Percentiles rank a stretch among this genome's conserved stretches.
These are phyloP conservation scores for Sarocladiaceae sp. DNA, from an alignment of 2,329 filamentous ascomycete genomes.

Conservation along the genomic window DNA sequence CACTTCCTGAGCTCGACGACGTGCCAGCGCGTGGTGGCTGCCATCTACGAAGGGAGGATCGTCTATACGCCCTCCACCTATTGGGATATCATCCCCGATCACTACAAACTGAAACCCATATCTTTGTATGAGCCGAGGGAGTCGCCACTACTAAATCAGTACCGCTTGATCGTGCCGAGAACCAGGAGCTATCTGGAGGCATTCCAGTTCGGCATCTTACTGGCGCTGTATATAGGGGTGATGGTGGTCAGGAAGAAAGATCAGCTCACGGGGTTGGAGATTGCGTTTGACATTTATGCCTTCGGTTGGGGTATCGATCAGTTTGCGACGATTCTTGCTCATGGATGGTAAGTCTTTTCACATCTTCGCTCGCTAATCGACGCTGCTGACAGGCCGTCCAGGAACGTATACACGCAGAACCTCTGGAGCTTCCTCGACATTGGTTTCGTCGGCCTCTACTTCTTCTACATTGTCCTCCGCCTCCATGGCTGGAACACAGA, in stretches of 20 bases:
- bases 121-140: slow-evolving; percentile 72
- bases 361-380: neutral
- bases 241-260: slow-evolving; percentile 63
- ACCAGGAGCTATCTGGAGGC: slow-evolving; percentile 72
- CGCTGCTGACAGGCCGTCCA: slow-evolving; percentile 19
- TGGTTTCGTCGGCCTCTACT: slow-evolving; percentile 67
- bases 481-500: slow-evolving; percentile 54
- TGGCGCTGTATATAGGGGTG: slow-evolving; percentile 62
- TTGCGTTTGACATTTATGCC: slow-evolving; percentile 65
- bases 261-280: slow-evolving; percentile 50
- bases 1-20: slow-evolving; percentile 69
- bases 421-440: slow-evolving; percentile 85
- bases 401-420: slow-evolving; percentile 82
- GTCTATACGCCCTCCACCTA: slow-evolving; percentile 78
- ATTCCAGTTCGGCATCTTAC: slow-evolving; percentile 63
- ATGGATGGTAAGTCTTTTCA: slow-evolving; percentile 47
- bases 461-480: slow-evolving; percentile 61
- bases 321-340: slow-evolving; percentile 68
- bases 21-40: slow-evolving; percentile 74
- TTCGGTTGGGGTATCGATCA: slow-evolving; percentile 76
- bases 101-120: slow-evolving; percentile 79
- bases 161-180: slow-evolving; percentile 74
- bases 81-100: slow-evolving; percentile 77
- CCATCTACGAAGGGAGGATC: slow-evolving; percentile 73
- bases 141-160: slow-evolving; percentile 74